These are phyloP conservation scores for Clonostachys sp. DNA, from an alignment of 2,329 filamentous ascomycete species.

Conservation along the genomic window DNA sequence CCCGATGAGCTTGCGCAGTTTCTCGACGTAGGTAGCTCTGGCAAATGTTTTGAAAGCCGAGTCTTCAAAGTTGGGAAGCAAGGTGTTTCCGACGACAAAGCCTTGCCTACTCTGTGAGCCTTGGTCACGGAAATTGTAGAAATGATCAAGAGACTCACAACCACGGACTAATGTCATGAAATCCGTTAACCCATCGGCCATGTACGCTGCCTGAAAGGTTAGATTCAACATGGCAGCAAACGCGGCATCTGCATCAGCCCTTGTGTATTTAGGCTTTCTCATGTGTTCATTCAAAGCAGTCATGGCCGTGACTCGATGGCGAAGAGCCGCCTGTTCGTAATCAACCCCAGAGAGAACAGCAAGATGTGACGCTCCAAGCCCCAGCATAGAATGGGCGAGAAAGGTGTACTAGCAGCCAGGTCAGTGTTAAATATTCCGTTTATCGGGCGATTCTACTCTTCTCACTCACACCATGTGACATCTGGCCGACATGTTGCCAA, in stretches of 20 bases:
- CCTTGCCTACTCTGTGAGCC: conserved; percentile 7
- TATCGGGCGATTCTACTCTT: background rate
- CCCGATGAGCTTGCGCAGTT: conserved; percentile 12
- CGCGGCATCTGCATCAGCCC: conserved; percentile 25
- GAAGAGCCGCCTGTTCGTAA: conserved; percentile 19
- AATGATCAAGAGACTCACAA: conserved; percentile 14
- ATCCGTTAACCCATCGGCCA: conserved; percentile 31
- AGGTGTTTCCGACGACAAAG: conserved; percentile 15
- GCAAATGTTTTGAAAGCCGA: conserved; percentile 17
- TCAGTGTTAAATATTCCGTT: background rate
- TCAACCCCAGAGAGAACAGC: conserved; percentile 12
- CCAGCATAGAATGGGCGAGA: conserved; percentile 33
- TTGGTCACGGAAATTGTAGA: background rate
- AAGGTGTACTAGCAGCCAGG: conserved; percentile 25
- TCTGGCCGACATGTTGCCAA: conserved; percentile 27
- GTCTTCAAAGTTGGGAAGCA: conserved; percentile 8
- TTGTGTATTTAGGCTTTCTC: conserved; percentile 14
- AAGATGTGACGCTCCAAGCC: conserved; percentile 31
- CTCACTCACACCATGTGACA: conserved; percentile 25
- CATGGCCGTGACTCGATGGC: conserved; percentile 31
- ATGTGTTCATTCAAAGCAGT: conserved; percentile 24
- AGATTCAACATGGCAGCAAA: conserved; percentile 29
- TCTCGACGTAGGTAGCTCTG: conserved; percentile 17
- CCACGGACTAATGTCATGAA: conserved; percentile 30
- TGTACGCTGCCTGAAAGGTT: conserved; percentile 29